A percentile compares a stretch with the other conserved stretches of the same genome.
Evolutionary conservation across 306 rosid genomes (phyloP).

Genomic region (Castanea mollissima): DNA sequence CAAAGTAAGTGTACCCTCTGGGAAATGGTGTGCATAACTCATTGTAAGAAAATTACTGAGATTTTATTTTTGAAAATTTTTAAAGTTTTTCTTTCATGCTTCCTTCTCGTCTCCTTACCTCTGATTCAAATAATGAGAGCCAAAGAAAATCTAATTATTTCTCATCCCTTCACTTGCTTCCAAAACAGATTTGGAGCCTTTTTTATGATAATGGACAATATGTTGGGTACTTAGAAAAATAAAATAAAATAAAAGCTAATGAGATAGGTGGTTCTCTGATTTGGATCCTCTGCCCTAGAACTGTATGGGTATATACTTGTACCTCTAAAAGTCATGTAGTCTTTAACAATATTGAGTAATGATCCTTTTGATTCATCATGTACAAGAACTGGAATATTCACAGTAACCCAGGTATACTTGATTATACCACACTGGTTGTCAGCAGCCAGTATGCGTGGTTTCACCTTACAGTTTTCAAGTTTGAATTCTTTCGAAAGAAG

Average conservation of each 20-base stretch:
- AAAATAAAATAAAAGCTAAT: neutral
- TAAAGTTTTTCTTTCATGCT: neutral
- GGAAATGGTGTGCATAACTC: neutral
- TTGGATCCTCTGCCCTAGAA: neutral
- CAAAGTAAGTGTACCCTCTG: neutral
- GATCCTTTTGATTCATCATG: neutral
- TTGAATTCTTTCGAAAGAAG: neutral
- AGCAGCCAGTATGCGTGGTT: neutral
- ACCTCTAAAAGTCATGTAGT: neutral
- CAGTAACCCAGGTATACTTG: neutral
- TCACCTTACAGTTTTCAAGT: too few species aligned
- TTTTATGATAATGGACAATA: neutral
- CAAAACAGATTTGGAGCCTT: neutral
- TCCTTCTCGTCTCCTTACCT: neutral
- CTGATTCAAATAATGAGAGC: neutral
- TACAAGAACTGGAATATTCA: neutral
- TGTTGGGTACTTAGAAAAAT: neutral
- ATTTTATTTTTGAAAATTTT: neutral
- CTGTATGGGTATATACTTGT: neutral
- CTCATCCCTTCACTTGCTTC: neutral
- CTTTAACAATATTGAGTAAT: neutral
- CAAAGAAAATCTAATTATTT: neutral
- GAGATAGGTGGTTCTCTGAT: neutral
- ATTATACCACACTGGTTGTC: neutral
- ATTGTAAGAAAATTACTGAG: neutral